These are phyloP conservation scores for Leishmania arabica DNA, from an alignment of 208 protist genomes.

Conservation along the genomic window DNA sequence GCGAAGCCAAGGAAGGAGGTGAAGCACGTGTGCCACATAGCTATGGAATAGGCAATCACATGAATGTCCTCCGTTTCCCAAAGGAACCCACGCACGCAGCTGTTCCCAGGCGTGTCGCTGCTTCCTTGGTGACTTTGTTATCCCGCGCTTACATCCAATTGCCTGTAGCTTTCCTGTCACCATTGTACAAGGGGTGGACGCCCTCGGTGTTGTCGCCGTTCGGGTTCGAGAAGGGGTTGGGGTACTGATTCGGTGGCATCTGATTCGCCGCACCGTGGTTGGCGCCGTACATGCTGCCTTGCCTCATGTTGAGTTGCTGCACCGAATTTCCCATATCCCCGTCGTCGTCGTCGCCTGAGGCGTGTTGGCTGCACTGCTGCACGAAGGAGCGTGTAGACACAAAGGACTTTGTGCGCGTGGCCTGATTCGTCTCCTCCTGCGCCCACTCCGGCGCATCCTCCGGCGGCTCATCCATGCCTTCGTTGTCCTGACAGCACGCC, in stretches of 20 bases:
- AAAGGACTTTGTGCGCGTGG: conserved; percentile 34
- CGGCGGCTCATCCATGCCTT: conserved; percentile 57
- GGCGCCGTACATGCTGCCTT: conserved; percentile 6
- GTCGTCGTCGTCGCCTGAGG: background rate
- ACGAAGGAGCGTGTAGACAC: conserved; percentile 37
- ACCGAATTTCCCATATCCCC: background rate
- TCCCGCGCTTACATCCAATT: conserved; percentile 11
- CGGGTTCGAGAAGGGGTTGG: background rate
- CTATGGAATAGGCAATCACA: background rate
- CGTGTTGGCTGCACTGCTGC: background rate
- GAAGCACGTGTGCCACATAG: background rate
- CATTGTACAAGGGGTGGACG: background rate
- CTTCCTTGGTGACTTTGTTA: background rate
- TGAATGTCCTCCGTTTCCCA: background rate
- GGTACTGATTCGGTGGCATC: conserved; percentile 2
- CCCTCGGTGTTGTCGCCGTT: background rate
- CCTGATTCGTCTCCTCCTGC: conserved; percentile 23
- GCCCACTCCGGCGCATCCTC: conserved; percentile 57
- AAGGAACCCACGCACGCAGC: background rate
- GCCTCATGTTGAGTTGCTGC: background rate
- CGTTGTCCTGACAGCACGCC: conserved; percentile 44
- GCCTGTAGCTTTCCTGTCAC: background rate
- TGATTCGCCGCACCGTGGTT: background rate
- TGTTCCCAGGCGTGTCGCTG: background rate
- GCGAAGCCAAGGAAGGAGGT: background rate